phyloP scores from a whole-genome alignment of 106 monocot species.

The Allium cepa region DNA sequence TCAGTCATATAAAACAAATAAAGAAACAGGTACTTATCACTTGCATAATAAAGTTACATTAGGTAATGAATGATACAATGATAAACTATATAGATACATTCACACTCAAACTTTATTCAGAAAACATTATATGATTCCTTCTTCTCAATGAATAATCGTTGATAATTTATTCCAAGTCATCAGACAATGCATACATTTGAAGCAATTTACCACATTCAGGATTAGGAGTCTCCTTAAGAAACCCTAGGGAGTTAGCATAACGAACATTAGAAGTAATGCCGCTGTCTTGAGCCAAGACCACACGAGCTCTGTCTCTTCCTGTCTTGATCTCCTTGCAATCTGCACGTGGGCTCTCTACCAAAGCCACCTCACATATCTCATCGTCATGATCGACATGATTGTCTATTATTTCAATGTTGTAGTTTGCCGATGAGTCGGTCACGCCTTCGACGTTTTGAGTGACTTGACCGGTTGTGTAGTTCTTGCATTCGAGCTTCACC shows the following conservation, averaged over 20 bases:
- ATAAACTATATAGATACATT: no score
- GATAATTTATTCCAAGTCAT: constrained; percentile 1
- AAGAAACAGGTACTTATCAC: no score
- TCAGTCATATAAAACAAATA: no score
- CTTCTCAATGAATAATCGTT: no score
- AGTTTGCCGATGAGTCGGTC: background rate
- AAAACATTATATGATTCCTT: no score
- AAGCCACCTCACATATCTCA: constrained; percentile 4
- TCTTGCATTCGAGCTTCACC: constrained; percentile 4
- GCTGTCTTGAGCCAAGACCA: background rate
- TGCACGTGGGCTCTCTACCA: constrained; percentile 1
- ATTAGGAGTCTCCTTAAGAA: constrained; percentile 3
- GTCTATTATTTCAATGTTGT: background rate
- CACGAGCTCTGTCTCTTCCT: background rate
- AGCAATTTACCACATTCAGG: constrained; percentile 3
- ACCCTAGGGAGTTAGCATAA: constrained; percentile 15
- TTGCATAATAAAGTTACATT: no score
- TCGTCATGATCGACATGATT: background rate
- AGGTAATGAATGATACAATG: no score
- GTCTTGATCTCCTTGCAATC: constrained; percentile 5
- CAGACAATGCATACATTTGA: constrained; percentile 10
- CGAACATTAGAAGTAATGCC: background rate
- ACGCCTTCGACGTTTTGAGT: background rate
- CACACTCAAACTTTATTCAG: no score
- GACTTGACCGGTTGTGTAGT: background rate